Evolutionary conservation across 169 alveolate genomes (phyloP).

Genomic region (Amoebophrya sp.): DNA sequence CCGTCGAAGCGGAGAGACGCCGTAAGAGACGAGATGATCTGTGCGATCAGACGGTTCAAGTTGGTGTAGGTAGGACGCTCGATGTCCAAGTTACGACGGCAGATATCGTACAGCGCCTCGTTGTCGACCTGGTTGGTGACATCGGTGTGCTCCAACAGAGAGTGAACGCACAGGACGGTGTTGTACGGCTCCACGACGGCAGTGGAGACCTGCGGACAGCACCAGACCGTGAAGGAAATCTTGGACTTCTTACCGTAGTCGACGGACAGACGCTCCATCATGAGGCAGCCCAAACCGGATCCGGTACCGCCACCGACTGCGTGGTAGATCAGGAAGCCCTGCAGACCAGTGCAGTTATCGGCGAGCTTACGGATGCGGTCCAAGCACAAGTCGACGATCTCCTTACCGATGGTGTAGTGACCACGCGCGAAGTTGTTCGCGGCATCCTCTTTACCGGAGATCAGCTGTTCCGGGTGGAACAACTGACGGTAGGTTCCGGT

Average conservation of each 20-base stretch:
- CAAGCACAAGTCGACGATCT: conserved; percentile 84
- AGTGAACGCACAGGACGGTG: conserved; percentile 95
- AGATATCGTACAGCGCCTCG: conserved; percentile 88
- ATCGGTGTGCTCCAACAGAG: conserved; percentile 95
- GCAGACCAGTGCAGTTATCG: conserved; percentile 97
- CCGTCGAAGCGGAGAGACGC: conserved; percentile 91
- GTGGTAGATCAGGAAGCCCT: conserved; percentile 95
- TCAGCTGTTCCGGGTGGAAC: conserved; percentile 97
- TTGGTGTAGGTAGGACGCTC: conserved; percentile 90
- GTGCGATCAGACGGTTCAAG: conserved; percentile 85
- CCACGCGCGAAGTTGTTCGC: conserved; percentile 98
- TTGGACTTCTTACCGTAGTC: conserved; percentile 96
- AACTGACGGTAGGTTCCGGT: conserved; percentile 95
- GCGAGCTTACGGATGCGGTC: conserved; percentile 96
- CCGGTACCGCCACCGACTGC: conserved; percentile 99
- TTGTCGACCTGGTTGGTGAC: conserved; percentile 95
- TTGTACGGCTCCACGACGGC: conserved; percentile 98
- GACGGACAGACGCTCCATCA: conserved; percentile 93
- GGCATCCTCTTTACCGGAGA: conserved; percentile 98
- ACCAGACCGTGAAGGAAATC: conserved; percentile 94
- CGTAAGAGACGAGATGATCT: conserved; percentile 74
- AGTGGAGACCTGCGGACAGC: conserved; percentile 93
- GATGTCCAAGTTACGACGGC: conserved; percentile 80
- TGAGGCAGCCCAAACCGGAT: conserved; percentile 93
- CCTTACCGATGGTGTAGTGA: conserved; percentile 95